Base-by-base conservation (phyloP, 176 grass and related monocot species). In the Guadua angustifolia region DNA sequence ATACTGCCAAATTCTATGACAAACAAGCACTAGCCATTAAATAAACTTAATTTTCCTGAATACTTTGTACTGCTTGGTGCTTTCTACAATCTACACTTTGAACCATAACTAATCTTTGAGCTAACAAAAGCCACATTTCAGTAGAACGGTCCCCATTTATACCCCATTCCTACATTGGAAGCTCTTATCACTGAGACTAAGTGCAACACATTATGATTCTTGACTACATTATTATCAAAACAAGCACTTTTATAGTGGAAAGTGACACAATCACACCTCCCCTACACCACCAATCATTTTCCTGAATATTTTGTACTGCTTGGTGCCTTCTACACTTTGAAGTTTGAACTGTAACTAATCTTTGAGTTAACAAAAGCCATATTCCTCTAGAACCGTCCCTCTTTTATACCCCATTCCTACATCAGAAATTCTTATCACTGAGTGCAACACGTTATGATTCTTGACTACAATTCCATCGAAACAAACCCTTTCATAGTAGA, bases 261-360 rank as follows among this genome's bases (percentile, higher is more conserved):
- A 59, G 50, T 51, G 79, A 44, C 67, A 83, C 42, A 89, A 81
- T 39, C 63, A 70, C 61, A 53, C 79, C 43, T 73, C 47, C 72
- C 77, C 55, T 81, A 77, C 57, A 62, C 14, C 36, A 80, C 42
- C 69, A 43, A 85, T 85, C 56, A 78, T 40, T 40, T 40, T 40
- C 39, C 39, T 40, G 56, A 9, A 5, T 19, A 50, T 5, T 6
- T 39, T 36, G 11, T 33, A 80, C 32, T 79, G 7, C 18, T 51
- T 1, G 13, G 17, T 65, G n/a, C 46, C 15, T 74, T 64, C 14
- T 39, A 64, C 69, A 73, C 13, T 62, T 40, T 6, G 39, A 40
- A 40, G 39, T 42, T 15, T 39, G 40, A 73, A 13, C 42, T 17
- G 7, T 53, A 66, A 71, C 33, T 53, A 70, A 76, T 66, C 21